Conservation (phyloP, 768 basidiomycete species). For the Pleurotus tuoliensis region DNA sequence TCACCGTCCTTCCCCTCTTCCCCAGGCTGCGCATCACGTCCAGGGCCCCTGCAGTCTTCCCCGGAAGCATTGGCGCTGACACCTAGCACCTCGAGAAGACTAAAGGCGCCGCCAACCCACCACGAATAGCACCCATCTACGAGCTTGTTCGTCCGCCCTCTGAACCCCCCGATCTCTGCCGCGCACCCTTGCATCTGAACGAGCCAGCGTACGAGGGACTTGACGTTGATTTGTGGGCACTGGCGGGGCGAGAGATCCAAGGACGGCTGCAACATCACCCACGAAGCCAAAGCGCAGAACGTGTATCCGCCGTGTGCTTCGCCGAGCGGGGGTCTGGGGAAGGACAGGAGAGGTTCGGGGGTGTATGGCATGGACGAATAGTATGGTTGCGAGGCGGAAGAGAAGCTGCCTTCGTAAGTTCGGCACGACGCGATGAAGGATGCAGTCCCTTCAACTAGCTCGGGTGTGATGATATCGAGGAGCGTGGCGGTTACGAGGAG, state of each 20-base stretch:
- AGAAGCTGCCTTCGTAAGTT: constrained; percentile 96
- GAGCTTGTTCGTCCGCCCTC: constrained; percentile 94
- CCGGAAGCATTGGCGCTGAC: constrained; percentile 24
- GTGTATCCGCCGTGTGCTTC: constrained; percentile 99
- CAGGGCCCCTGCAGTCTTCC: too few relatives aligned
- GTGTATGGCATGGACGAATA: constrained; percentile 28
- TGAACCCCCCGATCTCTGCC: constrained; percentile 88
- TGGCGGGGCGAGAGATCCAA: constrained; percentile 17
- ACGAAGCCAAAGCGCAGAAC: constrained; percentile 85
- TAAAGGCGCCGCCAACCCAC: constrained; percentile 95
- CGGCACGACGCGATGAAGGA: constrained; percentile 87
- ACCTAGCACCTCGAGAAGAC: constrained; percentile 63
- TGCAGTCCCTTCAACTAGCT: constrained; percentile 71
- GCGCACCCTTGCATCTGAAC: constrained; percentile 81
- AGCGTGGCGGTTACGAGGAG: constrained; percentile 80
- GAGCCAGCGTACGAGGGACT: constrained; percentile 72
- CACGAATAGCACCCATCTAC: constrained; percentile 99
- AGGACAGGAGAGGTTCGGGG: constrained; percentile 26
- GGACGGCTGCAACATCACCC: constrained; percentile 71
- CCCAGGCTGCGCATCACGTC: too few relatives aligned
- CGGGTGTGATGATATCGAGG: constrained; percentile 84
- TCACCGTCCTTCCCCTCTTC: constrained; percentile 10
- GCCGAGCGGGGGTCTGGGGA: constrained; percentile 73
- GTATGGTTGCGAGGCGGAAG: constrained; percentile 73
- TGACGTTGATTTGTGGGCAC: constrained; percentile 49